phyloP scores from a whole-genome alignment of 2,329 filamentous ascomycete species.

The Calonectria montana region DNA sequence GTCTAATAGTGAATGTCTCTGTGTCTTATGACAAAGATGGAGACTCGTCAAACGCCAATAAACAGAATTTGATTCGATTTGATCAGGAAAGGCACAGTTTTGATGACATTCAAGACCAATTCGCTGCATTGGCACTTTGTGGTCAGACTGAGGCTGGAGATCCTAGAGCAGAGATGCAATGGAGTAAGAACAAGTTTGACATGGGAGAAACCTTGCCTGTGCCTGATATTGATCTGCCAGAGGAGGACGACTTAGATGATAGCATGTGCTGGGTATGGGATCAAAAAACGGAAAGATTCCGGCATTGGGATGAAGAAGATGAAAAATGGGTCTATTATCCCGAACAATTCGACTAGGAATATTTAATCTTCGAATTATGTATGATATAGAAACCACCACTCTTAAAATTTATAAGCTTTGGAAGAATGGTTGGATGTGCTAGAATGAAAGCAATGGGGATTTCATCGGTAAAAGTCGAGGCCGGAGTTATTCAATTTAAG shows the following conservation, averaged over 20 bases:
- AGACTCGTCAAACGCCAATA: not conserved
- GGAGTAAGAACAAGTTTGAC: not conserved
- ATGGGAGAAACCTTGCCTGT: slow-evolving; percentile 31
- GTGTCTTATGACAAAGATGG: not conserved
- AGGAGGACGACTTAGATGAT: slow-evolving; percentile 32
- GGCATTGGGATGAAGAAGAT: slow-evolving; percentile 39
- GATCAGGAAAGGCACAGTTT: not conserved
- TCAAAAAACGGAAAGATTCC: slow-evolving; percentile 26
- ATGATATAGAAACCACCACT: not conserved
- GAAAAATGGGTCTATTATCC: slow-evolving; percentile 38
- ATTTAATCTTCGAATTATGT: not conserved
- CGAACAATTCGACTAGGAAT: slow-evolving; percentile 37
- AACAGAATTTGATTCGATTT: not conserved
- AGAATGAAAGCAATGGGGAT: not conserved
- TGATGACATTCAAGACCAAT: slow-evolving; percentile 14
- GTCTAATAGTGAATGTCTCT: not conserved
- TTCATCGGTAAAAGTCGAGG: not conserved
- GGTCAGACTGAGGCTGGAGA: not conserved
- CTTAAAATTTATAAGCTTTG: not conserved
- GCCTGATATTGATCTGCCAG: slow-evolving; percentile 34
- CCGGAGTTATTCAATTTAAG: not conserved
- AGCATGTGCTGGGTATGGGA: slow-evolving; percentile 40
- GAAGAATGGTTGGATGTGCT: not conserved
- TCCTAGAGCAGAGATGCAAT: not conserved
- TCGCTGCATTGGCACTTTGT: slow-evolving; percentile 15